phyloP scores from a whole-genome alignment of 2,329 filamentous ascomycete species.

The Ceratocystis smalleyi region DNA sequence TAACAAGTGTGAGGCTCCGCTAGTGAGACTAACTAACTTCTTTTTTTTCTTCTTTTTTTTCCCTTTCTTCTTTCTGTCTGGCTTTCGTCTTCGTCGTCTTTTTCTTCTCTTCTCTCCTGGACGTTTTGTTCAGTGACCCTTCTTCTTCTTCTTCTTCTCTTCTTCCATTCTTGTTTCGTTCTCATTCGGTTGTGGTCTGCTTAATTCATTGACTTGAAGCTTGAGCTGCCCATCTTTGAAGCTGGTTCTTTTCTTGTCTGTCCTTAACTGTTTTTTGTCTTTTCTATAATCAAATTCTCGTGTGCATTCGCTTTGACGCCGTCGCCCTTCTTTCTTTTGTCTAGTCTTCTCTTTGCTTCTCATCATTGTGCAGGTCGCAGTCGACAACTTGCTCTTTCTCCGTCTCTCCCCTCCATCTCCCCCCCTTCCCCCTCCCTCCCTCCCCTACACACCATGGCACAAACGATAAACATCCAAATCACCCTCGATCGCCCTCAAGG shows the following conservation, averaged over 20 bases:
- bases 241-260: conserved; percentile 1
- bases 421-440: too few species aligned
- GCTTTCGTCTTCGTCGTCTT: not conserved
- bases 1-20: not conserved
- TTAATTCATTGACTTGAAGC: not conserved
- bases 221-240: not conserved
- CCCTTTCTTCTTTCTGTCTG: not conserved
- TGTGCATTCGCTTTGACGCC: not conserved
- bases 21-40: not conserved
- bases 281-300: not conserved
- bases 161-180: not conserved
- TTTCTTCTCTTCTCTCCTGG: not conserved
- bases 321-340: not conserved
- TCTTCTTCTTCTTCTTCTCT: not conserved
- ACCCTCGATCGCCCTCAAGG: conserved; percentile 3
- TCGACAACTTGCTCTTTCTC: not conserved
- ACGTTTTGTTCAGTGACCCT: not conserved
- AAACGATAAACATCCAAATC: conserved; percentile 13
- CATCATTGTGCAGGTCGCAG: not conserved
- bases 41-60: not conserved
- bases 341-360: not conserved
- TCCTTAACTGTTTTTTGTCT: not conserved
- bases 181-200: not conserved
- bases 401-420: not conserved
- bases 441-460: not conserved